These are phyloP conservation scores for Aeschynomene evenia DNA, from an alignment of 306 rosid genomes.

Conservation along the genomic window DNA sequence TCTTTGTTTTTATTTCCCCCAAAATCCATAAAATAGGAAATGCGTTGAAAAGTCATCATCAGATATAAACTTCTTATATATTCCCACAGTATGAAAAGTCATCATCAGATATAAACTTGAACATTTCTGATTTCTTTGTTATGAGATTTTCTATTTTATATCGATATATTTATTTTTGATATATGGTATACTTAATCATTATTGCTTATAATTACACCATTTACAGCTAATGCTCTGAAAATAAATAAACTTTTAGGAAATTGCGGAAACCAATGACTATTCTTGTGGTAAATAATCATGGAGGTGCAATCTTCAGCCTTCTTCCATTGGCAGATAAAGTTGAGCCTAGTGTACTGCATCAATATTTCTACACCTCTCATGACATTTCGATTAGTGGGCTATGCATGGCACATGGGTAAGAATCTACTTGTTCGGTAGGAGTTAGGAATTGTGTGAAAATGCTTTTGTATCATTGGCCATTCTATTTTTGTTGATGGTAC, in stretches of 20 bases:
- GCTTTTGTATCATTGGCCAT: neutral
- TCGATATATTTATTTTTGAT: slow-evolving; percentile 2
- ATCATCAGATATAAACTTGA: neutral
- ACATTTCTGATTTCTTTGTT: neutral
- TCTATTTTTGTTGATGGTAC: neutral
- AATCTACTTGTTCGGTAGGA: slow-evolving; percentile 11
- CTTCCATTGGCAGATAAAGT: slow-evolving; percentile 79
- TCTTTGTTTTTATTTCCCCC: too few relatives aligned
- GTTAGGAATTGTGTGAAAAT: slow-evolving; percentile 15
- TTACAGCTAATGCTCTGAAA: slow-evolving; percentile 23
- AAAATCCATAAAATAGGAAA: too few relatives aligned
- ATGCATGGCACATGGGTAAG: slow-evolving; percentile 89
- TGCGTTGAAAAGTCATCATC: too few relatives aligned
- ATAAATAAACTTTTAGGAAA: slow-evolving; percentile 48
- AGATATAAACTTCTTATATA: neutral
- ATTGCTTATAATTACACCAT: neutral
- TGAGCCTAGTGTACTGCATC: slow-evolving; percentile 53
- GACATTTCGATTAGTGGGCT: slow-evolving; percentile 59
- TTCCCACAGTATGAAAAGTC: neutral
- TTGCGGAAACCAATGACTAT: slow-evolving; percentile 86
- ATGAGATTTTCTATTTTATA: neutral
- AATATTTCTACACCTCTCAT: slow-evolving; percentile 83
- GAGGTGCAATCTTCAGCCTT: slow-evolving; percentile 92
- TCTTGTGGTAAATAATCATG: slow-evolving; percentile 80
- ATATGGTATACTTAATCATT: neutral